These are phyloP conservation scores for Irpex lacteus DNA, from an alignment of 1,284 basidiomycete genomes.

Conservation along the genomic window DNA sequence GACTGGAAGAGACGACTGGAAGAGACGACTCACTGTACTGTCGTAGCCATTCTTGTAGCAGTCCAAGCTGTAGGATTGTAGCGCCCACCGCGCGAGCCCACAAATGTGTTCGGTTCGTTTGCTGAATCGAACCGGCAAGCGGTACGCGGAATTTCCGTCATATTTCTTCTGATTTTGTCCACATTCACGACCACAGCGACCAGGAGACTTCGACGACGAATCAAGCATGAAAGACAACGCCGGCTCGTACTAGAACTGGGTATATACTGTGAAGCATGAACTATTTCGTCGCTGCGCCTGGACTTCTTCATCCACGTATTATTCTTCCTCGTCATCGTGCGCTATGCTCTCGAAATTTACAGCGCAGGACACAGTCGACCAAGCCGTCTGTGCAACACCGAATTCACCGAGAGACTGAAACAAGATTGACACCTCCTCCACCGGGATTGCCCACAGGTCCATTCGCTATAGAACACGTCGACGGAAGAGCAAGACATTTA, in stretches of 20 bases:
- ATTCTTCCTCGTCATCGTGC: neutral
- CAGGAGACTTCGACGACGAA: neutral
- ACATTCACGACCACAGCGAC: neutral
- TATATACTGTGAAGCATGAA: neutral
- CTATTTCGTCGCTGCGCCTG: neutral
- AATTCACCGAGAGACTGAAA: neutral
- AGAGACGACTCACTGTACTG: neutral
- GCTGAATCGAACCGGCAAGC: neutral
- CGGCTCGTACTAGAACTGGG: neutral
- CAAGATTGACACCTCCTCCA: neutral
- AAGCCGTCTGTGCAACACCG: neutral
- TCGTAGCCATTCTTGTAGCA: neutral
- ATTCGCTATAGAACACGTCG: constrained; percentile 29
- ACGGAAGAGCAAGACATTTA: constrained; percentile 28
- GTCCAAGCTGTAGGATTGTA: neutral
- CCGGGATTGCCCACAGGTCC: constrained; percentile 6
- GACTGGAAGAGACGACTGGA: neutral
- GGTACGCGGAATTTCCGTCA: neutral
- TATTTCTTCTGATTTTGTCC: neutral
- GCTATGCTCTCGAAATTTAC: neutral
- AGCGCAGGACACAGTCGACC: constrained; percentile 3
- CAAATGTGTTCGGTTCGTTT: neutral
- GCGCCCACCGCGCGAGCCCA: neutral
- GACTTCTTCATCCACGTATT: neutral
- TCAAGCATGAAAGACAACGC: neutral